Evolutionary conservation across 1,284 basidiomycete species (phyloP).

Genomic region (Heterobasidion annosum): DNA sequence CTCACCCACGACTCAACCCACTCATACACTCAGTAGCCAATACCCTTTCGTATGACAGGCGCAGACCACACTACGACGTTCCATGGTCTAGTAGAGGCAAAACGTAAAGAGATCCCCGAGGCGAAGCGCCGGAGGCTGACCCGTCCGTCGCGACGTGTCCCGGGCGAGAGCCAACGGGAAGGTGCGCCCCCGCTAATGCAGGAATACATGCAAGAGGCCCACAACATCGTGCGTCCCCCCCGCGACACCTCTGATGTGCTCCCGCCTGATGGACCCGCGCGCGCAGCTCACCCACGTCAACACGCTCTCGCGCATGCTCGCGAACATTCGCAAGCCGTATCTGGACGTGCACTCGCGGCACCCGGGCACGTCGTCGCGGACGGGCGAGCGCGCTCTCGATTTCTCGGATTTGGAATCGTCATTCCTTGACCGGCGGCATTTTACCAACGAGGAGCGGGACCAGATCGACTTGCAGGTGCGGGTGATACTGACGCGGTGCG

Average conservation of each 20-base stretch:
- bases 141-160: conserved; percentile 22
- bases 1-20: no score
- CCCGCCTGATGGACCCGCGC: not conserved
- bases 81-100: conserved; percentile 37
- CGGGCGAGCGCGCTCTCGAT: conserved; percentile 46
- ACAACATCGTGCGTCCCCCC: conserved; percentile 45
- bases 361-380: conserved; percentile 28
- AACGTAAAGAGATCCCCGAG: conserved; percentile 30
- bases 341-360: conserved; percentile 60
- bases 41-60: not conserved
- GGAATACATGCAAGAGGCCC: conserved; percentile 65
- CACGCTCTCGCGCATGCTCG: conserved; percentile 61
- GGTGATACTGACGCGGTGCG: conserved; percentile 72
- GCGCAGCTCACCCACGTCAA: conserved; percentile 62
- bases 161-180: conserved; percentile 22
- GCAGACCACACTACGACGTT: conserved; percentile 54
- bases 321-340: conserved; percentile 68
- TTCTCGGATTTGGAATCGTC: conserved; percentile 39
- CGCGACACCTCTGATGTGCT: not conserved
- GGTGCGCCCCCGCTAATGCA: conserved; percentile 40
- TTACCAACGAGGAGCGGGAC: conserved; percentile 82
- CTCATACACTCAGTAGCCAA: no score
- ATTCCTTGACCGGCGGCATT: conserved; percentile 62
- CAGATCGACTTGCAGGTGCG: conserved; percentile 87
- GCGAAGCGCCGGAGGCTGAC: conserved; percentile 42